phyloP scores from a whole-genome alignment of 257 asterid genomes.

The Solanum etuberosum region DNA sequence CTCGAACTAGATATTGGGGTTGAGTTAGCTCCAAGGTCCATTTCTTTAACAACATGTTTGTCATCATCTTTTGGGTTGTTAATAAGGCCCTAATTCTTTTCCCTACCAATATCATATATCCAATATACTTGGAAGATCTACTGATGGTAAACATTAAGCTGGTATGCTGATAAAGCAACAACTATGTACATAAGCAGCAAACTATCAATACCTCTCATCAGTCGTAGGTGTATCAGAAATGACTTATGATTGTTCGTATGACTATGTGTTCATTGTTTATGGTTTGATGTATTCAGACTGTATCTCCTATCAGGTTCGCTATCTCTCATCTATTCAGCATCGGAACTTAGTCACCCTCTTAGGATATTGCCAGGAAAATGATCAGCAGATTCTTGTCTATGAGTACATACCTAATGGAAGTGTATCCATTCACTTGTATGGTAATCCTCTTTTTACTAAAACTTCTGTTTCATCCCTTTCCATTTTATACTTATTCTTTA shows the following conservation, averaged over 20 bases:
- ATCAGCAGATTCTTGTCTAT: constrained; percentile 76
- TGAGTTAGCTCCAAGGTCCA: not conserved
- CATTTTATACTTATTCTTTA: not conserved
- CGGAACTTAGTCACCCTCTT: constrained; percentile 73
- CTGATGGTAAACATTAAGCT: not conserved
- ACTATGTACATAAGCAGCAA: not conserved
- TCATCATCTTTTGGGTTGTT: not conserved
- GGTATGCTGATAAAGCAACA: not conserved
- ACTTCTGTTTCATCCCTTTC: not conserved
- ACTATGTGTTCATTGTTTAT: constrained; percentile 1
- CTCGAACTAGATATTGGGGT: not conserved
- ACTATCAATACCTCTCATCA: not conserved
- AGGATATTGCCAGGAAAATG: constrained; percentile 90
- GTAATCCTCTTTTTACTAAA: constrained; percentile 29
- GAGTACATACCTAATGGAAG: constrained; percentile 94
- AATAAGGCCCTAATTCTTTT: not conserved
- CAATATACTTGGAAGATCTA: not conserved
- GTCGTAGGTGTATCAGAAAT: not conserved
- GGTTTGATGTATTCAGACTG: constrained; percentile 10
- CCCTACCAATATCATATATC: not conserved
- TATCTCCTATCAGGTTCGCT: constrained; percentile 58
- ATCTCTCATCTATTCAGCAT: constrained; percentile 78
- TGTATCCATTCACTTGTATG: constrained; percentile 79
- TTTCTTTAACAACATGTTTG: not conserved
- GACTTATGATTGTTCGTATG: not conserved